Evolutionary conservation across 768 basidiomycete species (phyloP), one percentile per base, ranked within the genome.

Genomic region (Trametes coccinea): DNA sequence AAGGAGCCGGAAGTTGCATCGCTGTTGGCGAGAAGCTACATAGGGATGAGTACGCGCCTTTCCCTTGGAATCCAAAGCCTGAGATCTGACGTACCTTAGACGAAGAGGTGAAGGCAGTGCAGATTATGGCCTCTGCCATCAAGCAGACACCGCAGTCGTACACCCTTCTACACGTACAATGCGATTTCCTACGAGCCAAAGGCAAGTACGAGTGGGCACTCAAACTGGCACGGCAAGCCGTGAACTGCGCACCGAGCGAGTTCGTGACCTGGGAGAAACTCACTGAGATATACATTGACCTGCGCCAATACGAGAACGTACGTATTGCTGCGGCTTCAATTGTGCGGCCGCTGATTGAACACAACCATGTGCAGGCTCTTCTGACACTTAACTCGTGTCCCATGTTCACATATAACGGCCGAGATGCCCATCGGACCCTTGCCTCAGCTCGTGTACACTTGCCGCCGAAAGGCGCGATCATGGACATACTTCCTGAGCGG

Each of bases 201-300:
- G 89, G 88, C 51, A 89, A 88, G 69, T 72, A 79, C 40, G 90
- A 90, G 33, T 98, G 93, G 93, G 95, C 95, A 0, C 80, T 95
- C 59, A 90, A 93, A 70, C 78, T 99, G 40, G 96, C 96, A 0
- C 84, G 85, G 63, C 93, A 98, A 70, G 97, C 97, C 0, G 97
- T 98, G 71, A 98, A 98, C 67, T 96, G 95, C 66, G 97, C 97
- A 0, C 97, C 97, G 5, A 95, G 92, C 78, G 97, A 99, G 73
- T 98, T 99, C 66, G 92, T 97, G 17, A 98, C 96, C 0, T 99
- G 97, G 95, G 95, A 98, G 71, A 98, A 97, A 76, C 77, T 98
- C 67, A 95, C 96, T 0, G 93, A 98, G 65, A 77, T 96, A 54
- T 97, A 96, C 71, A 95, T 98, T 49, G 95, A 98, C 62, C 77